phyloP scores from a whole-genome alignment of 2,329 filamentous ascomycete species.

The Colletotrichum echinochloae region DNA sequence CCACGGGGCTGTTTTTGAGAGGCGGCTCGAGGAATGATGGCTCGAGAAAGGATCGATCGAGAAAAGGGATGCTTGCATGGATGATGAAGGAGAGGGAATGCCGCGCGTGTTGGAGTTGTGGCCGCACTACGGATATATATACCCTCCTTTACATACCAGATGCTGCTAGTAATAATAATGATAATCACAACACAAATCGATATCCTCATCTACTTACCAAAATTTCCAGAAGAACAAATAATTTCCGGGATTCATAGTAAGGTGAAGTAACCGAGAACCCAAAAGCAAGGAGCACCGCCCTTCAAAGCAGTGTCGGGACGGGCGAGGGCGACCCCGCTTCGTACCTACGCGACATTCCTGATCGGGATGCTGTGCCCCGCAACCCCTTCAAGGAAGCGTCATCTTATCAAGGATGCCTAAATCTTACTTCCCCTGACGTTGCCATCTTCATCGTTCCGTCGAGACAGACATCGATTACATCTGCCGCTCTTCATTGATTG shows the following conservation, averaged over 20 bases:
- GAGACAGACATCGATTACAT: no score
- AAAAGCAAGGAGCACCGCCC: not conserved
- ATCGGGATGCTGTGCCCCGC: conserved; percentile 8
- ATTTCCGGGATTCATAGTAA: not conserved
- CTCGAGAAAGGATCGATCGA: no score
- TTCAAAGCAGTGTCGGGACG: not conserved
- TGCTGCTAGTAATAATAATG: no score
- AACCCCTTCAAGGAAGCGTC: conserved; percentile 4
- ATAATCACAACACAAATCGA: no score
- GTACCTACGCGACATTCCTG: conserved; percentile 9
- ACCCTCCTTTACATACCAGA: conserved; percentile 16
- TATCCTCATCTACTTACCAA: no score
- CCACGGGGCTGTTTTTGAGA: not conserved
- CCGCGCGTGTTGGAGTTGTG: not conserved
- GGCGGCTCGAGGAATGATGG: no score
- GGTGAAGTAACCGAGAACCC: not conserved
- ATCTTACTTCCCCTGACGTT: not conserved
- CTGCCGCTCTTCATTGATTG: not conserved
- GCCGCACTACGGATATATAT: conserved; percentile 2
- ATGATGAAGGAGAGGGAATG: not conserved
- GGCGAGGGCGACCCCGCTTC: conserved; percentile 2
- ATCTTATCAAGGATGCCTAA: not conserved
- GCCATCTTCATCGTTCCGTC: not conserved
- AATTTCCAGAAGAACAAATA: not conserved
- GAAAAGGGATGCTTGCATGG: no score